Evolutionary conservation across 2,329 filamentous ascomycete species (phyloP).

Genomic region (Sphaerostilbella broomeana): DNA sequence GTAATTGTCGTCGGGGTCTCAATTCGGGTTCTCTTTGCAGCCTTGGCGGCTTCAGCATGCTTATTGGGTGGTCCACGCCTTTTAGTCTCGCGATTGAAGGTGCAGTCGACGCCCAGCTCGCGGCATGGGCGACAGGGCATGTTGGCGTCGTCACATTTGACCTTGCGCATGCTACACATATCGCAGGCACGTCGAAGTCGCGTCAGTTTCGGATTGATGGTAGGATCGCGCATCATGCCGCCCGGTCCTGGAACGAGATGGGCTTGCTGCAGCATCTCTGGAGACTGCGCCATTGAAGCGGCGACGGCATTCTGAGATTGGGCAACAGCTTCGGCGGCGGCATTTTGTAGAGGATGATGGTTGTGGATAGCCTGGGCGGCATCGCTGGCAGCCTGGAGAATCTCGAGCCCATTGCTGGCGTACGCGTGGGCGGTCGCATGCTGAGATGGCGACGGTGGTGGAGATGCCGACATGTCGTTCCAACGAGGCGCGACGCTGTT

Average conservation of each 20-base stretch:
- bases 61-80: slow-evolving; percentile 54
- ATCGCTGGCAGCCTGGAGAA: slow-evolving; percentile 40
- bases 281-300: slow-evolving; percentile 7
- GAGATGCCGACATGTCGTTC: slow-evolving; percentile 21
- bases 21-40: slow-evolving; percentile 41
- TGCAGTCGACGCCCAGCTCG: slow-evolving; percentile 53
- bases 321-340: slow-evolving; percentile 30
- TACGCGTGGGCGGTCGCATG: slow-evolving; percentile 34
- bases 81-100: slow-evolving; percentile 51
- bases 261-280: slow-evolving; percentile 13
- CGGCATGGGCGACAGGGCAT: slow-evolving; percentile 52
- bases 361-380: slow-evolving; percentile 36
- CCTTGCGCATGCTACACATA: slow-evolving; percentile 56
- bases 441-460: slow-evolving; percentile 19
- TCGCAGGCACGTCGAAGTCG: slow-evolving; percentile 53
- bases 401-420: slow-evolving; percentile 40
- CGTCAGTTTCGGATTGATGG: slow-evolving; percentile 45
- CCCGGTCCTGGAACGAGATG: slow-evolving; percentile 13
- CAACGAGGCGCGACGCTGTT: slow-evolving; percentile 1
- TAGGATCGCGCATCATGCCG: slow-evolving; percentile 32
- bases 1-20: slow-evolving; percentile 24
- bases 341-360: slow-evolving; percentile 33
- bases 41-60: slow-evolving; percentile 49
- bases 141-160: slow-evolving; percentile 52
- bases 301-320: slow-evolving; percentile 11